phyloP scores from a whole-genome alignment of 2,329 filamentous ascomycete species.

The Epichloe bromicola region DNA sequence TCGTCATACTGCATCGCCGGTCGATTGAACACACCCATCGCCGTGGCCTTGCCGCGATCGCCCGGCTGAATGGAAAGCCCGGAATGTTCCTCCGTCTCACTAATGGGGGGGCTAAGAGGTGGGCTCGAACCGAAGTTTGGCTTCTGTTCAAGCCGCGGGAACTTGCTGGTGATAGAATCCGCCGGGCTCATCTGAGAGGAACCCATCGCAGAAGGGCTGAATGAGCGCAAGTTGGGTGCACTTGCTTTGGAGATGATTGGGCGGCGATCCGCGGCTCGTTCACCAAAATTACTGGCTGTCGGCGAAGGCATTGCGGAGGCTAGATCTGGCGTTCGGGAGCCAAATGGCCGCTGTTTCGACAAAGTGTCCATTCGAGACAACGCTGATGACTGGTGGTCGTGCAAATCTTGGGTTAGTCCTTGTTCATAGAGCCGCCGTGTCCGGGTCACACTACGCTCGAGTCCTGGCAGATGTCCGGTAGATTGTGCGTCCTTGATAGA shows the following conservation, averaged over 20 bases:
- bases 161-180: slow-evolving; percentile 23
- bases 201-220: slow-evolving; percentile 32
- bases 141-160: slow-evolving; percentile 22
- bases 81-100: slow-evolving; percentile 56
- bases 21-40: slow-evolving; percentile 51
- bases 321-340: slow-evolving; percentile 38
- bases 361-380: slow-evolving; percentile 71
- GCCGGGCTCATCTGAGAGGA: slow-evolving; percentile 25
- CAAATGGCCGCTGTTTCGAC: slow-evolving; percentile 44
- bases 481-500: slow-evolving; percentile 37
- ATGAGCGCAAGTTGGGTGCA: slow-evolving; percentile 53
- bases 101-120: slow-evolving; percentile 43
- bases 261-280: slow-evolving; percentile 34
- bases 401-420: slow-evolving; percentile 63
- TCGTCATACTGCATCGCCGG: slow-evolving; percentile 70
- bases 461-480: slow-evolving; percentile 23
- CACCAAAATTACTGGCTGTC: slow-evolving; percentile 26
- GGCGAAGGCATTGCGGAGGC: slow-evolving; percentile 33
- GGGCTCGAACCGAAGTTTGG: slow-evolving; percentile 20
- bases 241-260: slow-evolving; percentile 43
- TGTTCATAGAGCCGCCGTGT: slow-evolving; percentile 71
- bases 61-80: slow-evolving; percentile 56
- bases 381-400: slow-evolving; percentile 67
- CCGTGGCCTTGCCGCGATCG: slow-evolving; percentile 72
- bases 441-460: slow-evolving; percentile 57